A percentile compares a stretch with the other conserved stretches of the same genome.
phyloP scores from a whole-genome alignment of 495 filamentous ascomycete species.

The Penicillium waksmanii region DNA sequence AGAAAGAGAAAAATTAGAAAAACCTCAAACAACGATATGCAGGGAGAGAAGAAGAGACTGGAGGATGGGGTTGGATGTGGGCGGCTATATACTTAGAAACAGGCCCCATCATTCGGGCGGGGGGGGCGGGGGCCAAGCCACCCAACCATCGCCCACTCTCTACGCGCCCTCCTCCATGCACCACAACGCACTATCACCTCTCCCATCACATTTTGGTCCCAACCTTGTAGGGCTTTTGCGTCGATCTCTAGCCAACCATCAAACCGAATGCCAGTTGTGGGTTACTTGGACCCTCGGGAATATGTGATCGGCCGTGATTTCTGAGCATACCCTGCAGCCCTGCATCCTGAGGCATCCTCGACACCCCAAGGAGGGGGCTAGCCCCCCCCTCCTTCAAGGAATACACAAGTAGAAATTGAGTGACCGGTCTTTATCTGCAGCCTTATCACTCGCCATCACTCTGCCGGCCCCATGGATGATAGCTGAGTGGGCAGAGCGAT shows the following conservation, averaged over 20 bases:
- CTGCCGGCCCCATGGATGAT: background rate
- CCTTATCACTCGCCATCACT: slow-evolving; percentile 8
- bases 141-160: slow-evolving; percentile 21
- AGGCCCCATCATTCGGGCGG: slow-evolving; percentile 5
- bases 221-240: slow-evolving; percentile 15
- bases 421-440: slow-evolving; percentile 10
- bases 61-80: slow-evolving; percentile 17
- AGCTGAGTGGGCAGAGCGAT: background rate
- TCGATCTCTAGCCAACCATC: slow-evolving; percentile 16
- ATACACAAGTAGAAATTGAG: background rate
- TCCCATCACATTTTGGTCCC: slow-evolving; percentile 32
- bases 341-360: background rate
- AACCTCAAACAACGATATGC: slow-evolving; percentile 41
- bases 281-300: background rate
- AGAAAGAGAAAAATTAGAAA: slow-evolving; percentile 40
- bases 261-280: background rate
- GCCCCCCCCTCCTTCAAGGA: background rate
- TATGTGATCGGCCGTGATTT: slow-evolving; percentile 21
- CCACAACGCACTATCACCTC: slow-evolving; percentile 28
- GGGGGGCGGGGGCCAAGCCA: background rate
- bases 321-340: slow-evolving; percentile 7
- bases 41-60: slow-evolving; percentile 22
- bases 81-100: slow-evolving; percentile 46
- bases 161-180: slow-evolving; percentile 38
- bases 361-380: slow-evolving; percentile 1